Evolutionary conservation across 169 alveolate species (phyloP).

Genomic region (Miamiensis avidus): DNA sequence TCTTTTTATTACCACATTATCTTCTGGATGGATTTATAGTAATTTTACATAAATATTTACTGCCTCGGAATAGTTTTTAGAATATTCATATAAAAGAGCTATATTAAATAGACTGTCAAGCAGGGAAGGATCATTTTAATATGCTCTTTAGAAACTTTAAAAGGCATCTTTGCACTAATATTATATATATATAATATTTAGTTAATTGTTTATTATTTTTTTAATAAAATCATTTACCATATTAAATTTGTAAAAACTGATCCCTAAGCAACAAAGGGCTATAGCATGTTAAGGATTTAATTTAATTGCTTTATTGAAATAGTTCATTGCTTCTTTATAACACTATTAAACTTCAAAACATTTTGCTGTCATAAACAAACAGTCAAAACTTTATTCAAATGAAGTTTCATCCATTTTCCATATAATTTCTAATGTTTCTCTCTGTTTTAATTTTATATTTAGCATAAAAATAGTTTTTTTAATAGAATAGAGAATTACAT

Average conservation of each 20-base stretch:
- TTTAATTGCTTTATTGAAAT: background rate
- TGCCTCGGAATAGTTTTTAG: background rate
- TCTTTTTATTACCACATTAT: background rate
- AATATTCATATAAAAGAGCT: background rate
- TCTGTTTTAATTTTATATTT: background rate
- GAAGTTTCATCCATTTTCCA: background rate
- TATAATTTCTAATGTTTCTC: background rate
- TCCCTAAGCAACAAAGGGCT: background rate
- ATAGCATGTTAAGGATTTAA: background rate
- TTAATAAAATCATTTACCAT: background rate
- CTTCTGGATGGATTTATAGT: background rate
- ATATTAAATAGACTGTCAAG: background rate
- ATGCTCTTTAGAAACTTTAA: background rate
- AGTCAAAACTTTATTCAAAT: background rate
- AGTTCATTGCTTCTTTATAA: background rate
- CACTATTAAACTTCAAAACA: background rate
- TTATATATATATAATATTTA: no score
- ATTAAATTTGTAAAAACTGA: background rate
- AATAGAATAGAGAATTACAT: background rate
- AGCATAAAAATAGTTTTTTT: no score
- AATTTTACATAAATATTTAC: no score
- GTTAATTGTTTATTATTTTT: no score
- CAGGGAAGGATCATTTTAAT: background rate
- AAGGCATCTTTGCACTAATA: background rate
- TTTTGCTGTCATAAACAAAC: background rate